A percentile compares a stretch with the other conserved stretches of the same genome.
phyloP scores from a whole-genome alignment of 2,329 filamentous ascomycete genomes.

The Arthroderma uncinatum region DNA sequence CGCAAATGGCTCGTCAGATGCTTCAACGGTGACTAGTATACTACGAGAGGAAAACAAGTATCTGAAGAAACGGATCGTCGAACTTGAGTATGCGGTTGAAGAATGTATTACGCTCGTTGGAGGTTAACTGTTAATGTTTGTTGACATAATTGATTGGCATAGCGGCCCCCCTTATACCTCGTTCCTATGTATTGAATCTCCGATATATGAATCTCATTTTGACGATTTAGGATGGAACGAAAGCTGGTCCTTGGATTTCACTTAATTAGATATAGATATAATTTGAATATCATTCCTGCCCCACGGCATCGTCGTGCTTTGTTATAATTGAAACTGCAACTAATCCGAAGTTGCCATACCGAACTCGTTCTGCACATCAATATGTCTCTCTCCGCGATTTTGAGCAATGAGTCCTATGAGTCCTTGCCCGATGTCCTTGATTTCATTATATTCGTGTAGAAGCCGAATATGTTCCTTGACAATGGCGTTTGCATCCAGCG shows the following conservation, averaged over 20 bases:
- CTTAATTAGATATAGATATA: slow-evolving; percentile 3
- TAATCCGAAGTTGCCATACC: slow-evolving; percentile 30
- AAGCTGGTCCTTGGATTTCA: background rate
- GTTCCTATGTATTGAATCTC: background rate
- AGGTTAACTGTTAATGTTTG: slow-evolving; percentile 5
- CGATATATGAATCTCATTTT: slow-evolving; percentile 4
- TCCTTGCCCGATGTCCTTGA: slow-evolving; percentile 56
- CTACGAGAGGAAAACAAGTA: slow-evolving; percentile 45
- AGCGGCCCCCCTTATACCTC: background rate
- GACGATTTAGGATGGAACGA: slow-evolving; percentile 2
- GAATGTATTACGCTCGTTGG: slow-evolving; percentile 45
- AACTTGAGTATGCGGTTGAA: slow-evolving; percentile 46
- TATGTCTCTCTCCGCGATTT: slow-evolving; percentile 45
- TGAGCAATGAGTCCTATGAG: slow-evolving; percentile 59
- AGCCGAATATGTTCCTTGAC: slow-evolving; percentile 54
- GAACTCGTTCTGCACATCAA: slow-evolving; percentile 33
- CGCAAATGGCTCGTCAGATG: slow-evolving; percentile 33
- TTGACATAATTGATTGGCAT: background rate
- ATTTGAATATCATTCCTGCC: background rate
- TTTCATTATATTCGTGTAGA: slow-evolving; percentile 59
- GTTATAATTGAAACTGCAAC: too few relatives aligned
- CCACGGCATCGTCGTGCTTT: background rate
- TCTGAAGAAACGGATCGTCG: slow-evolving; percentile 42
- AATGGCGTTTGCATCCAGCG: slow-evolving; percentile 39
- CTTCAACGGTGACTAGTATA: slow-evolving; percentile 44